Evolutionary conservation across 2,329 filamentous ascomycete species (phyloP), one percentile per base, ranked within the genome.

Genomic region (Coniella lustricola): DNA sequence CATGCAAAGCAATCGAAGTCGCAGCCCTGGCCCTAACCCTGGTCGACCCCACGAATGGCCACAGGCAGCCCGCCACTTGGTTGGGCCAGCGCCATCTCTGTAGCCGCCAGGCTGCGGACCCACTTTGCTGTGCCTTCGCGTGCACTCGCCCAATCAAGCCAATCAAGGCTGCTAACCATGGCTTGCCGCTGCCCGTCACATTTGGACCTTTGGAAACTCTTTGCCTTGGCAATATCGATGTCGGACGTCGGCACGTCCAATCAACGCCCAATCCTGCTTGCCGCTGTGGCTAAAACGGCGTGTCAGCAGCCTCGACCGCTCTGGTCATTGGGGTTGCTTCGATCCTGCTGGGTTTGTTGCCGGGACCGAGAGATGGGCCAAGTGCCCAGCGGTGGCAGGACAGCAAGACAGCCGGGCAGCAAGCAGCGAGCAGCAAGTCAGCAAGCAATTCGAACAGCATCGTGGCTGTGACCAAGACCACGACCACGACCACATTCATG

Each of bases 41-140:
- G 47, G 44, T 39, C 43, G 35, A 20, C 33, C 44, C 5, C 9
- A n/a, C 29, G 12, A 41, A 37, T 47, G 40, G 39, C 50, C 47
- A 37, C 35, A 42, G 48, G n/a, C 20, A 7, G 14, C 7, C 16
- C 39, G 43, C 34, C 22, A 17, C 25, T 32, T 50, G 51, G 50
- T 53, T 53, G 51, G 51, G 17, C 35, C 13, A 38, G 35, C 37
- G 25, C 46, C n/a, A n/a, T 33, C 34, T 50, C 44, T 48, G 40
- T 53, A 53, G 44, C 48, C 51, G 51, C 51, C 51, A 38, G 50
- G 44, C 51, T 45, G 32, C 42, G 38, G 40, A 41, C 34, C 48
- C 46, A 46, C 48, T 50, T 36, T 50, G 35, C 40, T 44, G 32
- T 35, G 16, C 47, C 39, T n/a, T n/a, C n/a, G n/a, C n/a, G n/a